Conservation (phyloP, 192 early-diverging fungal genomes). For the Coemansia sp. region DNA sequence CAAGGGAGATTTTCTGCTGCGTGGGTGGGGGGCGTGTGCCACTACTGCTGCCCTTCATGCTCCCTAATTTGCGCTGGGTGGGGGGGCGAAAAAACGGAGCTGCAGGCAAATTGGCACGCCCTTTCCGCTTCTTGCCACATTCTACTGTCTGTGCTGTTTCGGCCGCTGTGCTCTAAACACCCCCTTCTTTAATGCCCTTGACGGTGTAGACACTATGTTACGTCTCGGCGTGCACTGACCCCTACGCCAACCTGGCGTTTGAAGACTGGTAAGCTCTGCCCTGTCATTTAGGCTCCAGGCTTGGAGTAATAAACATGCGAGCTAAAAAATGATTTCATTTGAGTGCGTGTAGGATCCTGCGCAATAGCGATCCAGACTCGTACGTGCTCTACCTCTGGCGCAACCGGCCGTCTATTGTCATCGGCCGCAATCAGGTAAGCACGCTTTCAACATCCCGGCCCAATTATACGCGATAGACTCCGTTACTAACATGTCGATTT, state of each 20-base stretch:
- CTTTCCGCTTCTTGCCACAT: not conserved
- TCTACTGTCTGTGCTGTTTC: constrained; percentile 3
- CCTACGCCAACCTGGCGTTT: constrained; percentile 53
- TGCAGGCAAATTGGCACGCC: constrained; percentile 3
- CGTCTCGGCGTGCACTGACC: constrained; percentile 39
- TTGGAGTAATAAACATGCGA: not conserved
- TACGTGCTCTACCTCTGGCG: constrained; percentile 86
- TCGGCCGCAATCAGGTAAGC: constrained; percentile 89
- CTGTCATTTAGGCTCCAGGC: not conserved
- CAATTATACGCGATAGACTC: not conserved
- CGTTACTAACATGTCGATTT: not conserved
- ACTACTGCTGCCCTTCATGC: constrained; percentile 6
- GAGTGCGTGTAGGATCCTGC: constrained; percentile 65
- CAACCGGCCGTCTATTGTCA: constrained; percentile 83
- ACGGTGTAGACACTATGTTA: constrained; percentile 34
- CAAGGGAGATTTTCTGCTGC: constrained; percentile 2
- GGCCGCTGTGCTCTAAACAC: not conserved
- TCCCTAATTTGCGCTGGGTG: not conserved
- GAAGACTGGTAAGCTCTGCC: constrained; percentile 39
- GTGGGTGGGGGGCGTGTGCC: not conserved
- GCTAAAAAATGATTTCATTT: not conserved
- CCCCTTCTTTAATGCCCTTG: not conserved
- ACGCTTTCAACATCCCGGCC: not conserved
- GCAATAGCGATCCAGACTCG: constrained; percentile 62
- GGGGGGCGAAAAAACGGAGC: not conserved